Conservation (phyloP, 1,284 basidiomycete genomes). For the Rhodotorula sp. region DNA sequence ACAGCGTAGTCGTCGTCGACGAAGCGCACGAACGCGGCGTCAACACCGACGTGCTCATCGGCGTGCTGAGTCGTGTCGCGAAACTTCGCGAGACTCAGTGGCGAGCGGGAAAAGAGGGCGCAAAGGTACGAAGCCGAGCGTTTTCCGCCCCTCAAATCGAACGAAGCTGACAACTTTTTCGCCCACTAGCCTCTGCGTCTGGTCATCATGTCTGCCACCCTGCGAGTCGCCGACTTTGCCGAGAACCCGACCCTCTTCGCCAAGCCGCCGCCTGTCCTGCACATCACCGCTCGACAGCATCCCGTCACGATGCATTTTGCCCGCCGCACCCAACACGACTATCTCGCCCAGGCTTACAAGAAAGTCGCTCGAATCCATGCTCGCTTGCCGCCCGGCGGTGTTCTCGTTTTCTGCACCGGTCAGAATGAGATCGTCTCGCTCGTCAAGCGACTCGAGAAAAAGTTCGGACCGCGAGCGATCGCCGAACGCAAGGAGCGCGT, state of each 20-base stretch:
- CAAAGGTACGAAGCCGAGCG: slow-evolving; percentile 57
- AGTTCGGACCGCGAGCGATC: slow-evolving; percentile 69
- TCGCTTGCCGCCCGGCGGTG: slow-evolving; percentile 66
- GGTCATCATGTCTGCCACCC: slow-evolving; percentile 98
- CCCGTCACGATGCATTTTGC: slow-evolving; percentile 95
- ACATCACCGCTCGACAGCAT: slow-evolving; percentile 86
- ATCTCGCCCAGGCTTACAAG: slow-evolving; percentile 84
- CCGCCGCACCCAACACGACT: slow-evolving; percentile 79
- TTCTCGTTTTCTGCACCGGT: slow-evolving; percentile 74
- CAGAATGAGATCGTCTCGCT: slow-evolving; percentile 70
- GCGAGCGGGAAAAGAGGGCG: slow-evolving; percentile 65
- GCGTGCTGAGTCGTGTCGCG: slow-evolving; percentile 88
- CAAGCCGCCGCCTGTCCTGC: slow-evolving; percentile 82
- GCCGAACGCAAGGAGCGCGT: slow-evolving; percentile 56
- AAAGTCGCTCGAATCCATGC: slow-evolving; percentile 81
- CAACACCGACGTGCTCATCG: slow-evolving; percentile 97
- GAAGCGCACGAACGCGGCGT: slow-evolving; percentile 98
- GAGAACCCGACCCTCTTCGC: slow-evolving; percentile 81
- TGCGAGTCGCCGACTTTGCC: slow-evolving; percentile 90
- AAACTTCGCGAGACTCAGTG: slow-evolving; percentile 84
- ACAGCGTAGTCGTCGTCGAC: slow-evolving; percentile 93
- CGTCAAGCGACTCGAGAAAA: slow-evolving; percentile 70
- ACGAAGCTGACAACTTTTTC: not conserved
- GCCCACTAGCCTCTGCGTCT: slow-evolving; percentile 72
- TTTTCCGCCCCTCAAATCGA: not conserved